Conservation (phyloP, 345 rosid genomes). For the Brassica nigra region DNA sequence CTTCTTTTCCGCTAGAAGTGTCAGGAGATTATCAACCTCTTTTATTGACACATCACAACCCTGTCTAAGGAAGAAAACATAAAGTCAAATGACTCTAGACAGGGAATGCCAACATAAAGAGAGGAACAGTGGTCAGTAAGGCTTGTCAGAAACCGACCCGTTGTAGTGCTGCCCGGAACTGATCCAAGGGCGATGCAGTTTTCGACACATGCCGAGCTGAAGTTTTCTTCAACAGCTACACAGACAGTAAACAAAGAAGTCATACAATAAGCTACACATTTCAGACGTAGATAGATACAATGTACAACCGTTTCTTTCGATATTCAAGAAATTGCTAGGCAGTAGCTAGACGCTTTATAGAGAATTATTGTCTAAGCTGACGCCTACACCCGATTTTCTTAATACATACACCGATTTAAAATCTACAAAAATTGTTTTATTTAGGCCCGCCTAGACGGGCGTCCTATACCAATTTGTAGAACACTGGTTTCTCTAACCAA, state of each 20-base stretch:
- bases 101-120: slow-evolving; percentile 4
- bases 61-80: slow-evolving; percentile 55
- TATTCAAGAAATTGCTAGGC: too few relatives aligned
- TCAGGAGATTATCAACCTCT: slow-evolving; percentile 78
- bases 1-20: slow-evolving; percentile 81
- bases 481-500: not conserved
- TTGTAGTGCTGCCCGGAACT: slow-evolving; percentile 62
- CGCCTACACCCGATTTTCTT: too few relatives aligned
- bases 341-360: too few relatives aligned
- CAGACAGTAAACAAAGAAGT: slow-evolving; percentile 39
- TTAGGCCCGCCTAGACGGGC: too few relatives aligned
- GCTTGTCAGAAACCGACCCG: slow-evolving; percentile 55
- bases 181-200: slow-evolving; percentile 69
- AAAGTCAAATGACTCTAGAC: slow-evolving; percentile 16
- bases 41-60: slow-evolving; percentile 88
- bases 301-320: not conserved
- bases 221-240: slow-evolving; percentile 79
- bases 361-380: too few relatives aligned
- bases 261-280: slow-evolving; percentile 18
- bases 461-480: too few relatives aligned
- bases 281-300: slow-evolving; percentile 10
- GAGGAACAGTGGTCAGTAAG: not conserved
- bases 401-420: too few relatives aligned
- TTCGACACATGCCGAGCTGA: slow-evolving; percentile 69
- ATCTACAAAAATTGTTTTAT: too few relatives aligned